Conservation (phyloP, 345 rosid genomes). For the Gossypium australe region DNA sequence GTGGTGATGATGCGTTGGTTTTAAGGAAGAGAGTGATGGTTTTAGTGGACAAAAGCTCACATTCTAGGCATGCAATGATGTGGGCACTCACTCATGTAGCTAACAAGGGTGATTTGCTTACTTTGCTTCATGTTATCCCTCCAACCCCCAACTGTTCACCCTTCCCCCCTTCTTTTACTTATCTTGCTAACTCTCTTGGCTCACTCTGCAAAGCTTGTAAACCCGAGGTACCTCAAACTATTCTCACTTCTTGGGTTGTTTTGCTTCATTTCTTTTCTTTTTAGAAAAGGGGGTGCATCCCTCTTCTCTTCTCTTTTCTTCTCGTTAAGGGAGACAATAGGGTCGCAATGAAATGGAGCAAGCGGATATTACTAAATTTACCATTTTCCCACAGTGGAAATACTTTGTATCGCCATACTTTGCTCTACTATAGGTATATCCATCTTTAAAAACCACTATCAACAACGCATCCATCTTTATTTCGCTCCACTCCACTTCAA, state of each 20-base stretch:
- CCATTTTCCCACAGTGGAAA: too few relatives aligned
- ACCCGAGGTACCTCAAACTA: conserved; percentile 60
- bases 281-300: too few relatives aligned
- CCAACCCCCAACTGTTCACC: conserved; percentile 27
- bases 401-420: too few relatives aligned
- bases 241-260: background rate
- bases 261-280: background rate
- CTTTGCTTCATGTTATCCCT: conserved; percentile 62
- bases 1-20: conserved; percentile 27
- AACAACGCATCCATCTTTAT: too few relatives aligned
- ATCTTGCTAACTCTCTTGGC: conserved; percentile 69
- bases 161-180: conserved; percentile 28
- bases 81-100: conserved; percentile 97
- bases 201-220: conserved; percentile 85
- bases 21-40: conserved; percentile 89
- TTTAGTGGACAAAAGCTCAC: conserved; percentile 66
- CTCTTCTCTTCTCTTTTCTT: too few relatives aligned
- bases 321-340: too few relatives aligned
- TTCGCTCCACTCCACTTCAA: too few relatives aligned
- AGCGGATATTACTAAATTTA: too few relatives aligned
- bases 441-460: too few relatives aligned
- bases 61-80: conserved; percentile 91
- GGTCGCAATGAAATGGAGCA: too few relatives aligned
- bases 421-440: too few relatives aligned
- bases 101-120: conserved; percentile 57